Base-by-base conservation (phyloP, 108 stramenopile genomes). In the Cyclotella sp. region DNA sequence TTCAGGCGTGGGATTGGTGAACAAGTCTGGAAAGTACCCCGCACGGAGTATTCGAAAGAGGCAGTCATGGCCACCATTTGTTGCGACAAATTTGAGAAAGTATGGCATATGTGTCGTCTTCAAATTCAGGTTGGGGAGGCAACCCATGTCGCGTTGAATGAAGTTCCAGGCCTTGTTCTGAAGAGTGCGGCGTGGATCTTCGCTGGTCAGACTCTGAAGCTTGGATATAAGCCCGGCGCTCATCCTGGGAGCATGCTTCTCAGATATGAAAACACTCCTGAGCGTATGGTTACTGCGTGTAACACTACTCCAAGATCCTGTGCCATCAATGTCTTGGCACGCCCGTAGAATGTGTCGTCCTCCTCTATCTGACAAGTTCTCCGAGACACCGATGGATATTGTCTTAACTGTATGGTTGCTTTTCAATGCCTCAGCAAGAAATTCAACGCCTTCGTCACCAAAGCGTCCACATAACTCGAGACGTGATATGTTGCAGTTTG, bases 391-490 rank as follows among this genome's bases (percentile, higher is more conserved):
- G 51, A 79, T 57, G 13, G 71, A 44, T 59, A 79, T 79, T 24
- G 72, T 79, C 19, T 61, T 72, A 6, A 79, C 46, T 27, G 78
- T 64, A 49, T 27, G 43, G 21, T 79, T 79, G 15, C 63, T 41
- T 51, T 68, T 73, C 7, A 79, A 68, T 21, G 72, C 78, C 49
- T 72, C 78, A 41, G 72, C 78, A 41, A 79, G 66, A 68, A 67
- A 55, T 46, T 73, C 55, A 8, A 79, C 40, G 1, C 78, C 78
- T 9, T 68, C 65, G 57, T 79, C 68, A 0, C 78, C 78, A 68
- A 79, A 79, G n/a, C 43, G 47, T 0, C 78, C 78, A 53, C 68
- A 51, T 16, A 81, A 51, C 19, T 81, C 79, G 45, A 81, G 73
- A 21, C 79, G 59, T 28, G 72, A 67, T 11, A 81, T 41, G 39